Evolutionary conservation across 2,329 filamentous ascomycete species (phyloP).

Genomic region (Diaporthe sp.): DNA sequence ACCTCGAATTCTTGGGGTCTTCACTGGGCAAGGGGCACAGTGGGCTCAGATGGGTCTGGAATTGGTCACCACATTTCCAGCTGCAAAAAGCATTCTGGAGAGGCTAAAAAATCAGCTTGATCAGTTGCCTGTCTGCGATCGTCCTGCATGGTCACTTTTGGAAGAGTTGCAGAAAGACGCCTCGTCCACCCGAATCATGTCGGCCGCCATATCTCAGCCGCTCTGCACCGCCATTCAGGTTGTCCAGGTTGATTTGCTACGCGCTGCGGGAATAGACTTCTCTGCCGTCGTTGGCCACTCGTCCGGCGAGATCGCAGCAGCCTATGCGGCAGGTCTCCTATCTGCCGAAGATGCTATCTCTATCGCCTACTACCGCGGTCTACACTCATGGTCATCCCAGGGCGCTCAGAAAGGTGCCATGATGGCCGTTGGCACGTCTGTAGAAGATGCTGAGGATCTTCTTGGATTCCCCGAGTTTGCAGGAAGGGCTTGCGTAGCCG

Average conservation of each 20-base stretch:
- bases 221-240: slow-evolving; percentile 57
- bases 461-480: slow-evolving; percentile 37
- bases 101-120: not conserved
- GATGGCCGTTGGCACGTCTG: not conserved
- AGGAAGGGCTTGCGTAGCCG: slow-evolving; percentile 44
- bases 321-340: slow-evolving; percentile 10
- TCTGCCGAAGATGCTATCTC: slow-evolving; percentile 42
- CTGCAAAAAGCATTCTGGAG: not conserved
- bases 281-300: slow-evolving; percentile 46
- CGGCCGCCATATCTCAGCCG: slow-evolving; percentile 30
- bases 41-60: slow-evolving; percentile 49
- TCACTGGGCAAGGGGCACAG: slow-evolving; percentile 52
- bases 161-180: not conserved
- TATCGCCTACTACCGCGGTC: slow-evolving; percentile 43
- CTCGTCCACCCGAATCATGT: not conserved
- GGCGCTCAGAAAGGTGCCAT: not conserved
- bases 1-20: slow-evolving; percentile 38
- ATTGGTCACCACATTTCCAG: slow-evolving; percentile 46
- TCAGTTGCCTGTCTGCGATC: not conserved
- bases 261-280: slow-evolving; percentile 40
- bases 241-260: slow-evolving; percentile 48
- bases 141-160: slow-evolving; percentile 23
- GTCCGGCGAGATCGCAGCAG: slow-evolving; percentile 40
- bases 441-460: slow-evolving; percentile 37
- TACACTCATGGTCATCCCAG: not conserved